A percentile compares a stretch with the other conserved stretches of the same genome.
Evolutionary conservation across 2,329 filamentous ascomycete species (phyloP).

Genomic region (Trichoderma lentiforme): DNA sequence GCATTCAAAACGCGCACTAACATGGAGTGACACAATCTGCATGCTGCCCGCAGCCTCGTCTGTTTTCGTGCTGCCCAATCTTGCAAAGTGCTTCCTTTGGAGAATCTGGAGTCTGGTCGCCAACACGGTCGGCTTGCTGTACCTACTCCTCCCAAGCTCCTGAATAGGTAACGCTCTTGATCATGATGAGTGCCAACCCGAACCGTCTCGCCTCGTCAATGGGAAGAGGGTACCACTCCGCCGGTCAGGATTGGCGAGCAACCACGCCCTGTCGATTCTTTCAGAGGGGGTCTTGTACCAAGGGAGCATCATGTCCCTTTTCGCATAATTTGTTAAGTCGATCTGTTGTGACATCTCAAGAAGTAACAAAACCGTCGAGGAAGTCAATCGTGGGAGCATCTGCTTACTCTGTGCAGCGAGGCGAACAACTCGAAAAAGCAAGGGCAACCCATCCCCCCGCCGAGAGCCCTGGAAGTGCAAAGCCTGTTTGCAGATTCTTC

Average conservation of each 20-base stretch:
- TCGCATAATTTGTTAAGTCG: background rate
- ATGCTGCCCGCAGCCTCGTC: background rate
- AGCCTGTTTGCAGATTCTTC: background rate
- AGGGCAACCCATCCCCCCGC: background rate
- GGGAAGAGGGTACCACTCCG: background rate
- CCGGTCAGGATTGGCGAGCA: background rate
- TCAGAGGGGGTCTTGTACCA: background rate
- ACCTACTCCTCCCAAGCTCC: too few species aligned
- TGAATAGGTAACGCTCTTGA: background rate
- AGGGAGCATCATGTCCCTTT: background rate
- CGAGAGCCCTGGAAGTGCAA: background rate
- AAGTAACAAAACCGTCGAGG: background rate
- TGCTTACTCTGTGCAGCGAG: background rate
- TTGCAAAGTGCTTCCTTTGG: background rate
- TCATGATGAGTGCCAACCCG: background rate
- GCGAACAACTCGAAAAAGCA: background rate
- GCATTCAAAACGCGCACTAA: background rate
- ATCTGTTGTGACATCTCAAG: background rate
- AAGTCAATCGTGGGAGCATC: background rate
- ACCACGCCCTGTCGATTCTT: slow-evolving; percentile 12
- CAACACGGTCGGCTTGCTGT: background rate
- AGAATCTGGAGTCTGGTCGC: background rate
- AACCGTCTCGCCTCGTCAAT: background rate
- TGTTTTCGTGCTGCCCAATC: background rate
- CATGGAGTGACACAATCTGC: background rate